Conservation (phyloP, 768 basidiomycete genomes). For the Tylopilus subfusipes region DNA sequence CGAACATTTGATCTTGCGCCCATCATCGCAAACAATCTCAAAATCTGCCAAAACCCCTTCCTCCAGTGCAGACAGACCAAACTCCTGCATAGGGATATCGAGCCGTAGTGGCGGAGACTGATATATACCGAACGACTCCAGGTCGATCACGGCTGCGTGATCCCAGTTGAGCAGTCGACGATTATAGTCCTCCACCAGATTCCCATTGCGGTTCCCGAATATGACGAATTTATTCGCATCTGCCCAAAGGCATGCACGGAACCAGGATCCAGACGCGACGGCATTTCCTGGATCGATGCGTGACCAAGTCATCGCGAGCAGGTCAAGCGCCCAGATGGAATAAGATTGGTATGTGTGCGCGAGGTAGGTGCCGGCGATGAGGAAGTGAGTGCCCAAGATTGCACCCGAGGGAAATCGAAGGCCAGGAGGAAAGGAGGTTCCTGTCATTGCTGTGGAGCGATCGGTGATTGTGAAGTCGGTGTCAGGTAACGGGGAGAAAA, state of each 20-base stretch:
- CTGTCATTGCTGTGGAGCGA: constrained; percentile 76
- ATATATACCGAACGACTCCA: constrained; percentile 96
- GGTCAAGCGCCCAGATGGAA: constrained; percentile 93
- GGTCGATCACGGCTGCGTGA: constrained; percentile 84
- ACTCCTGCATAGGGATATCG: constrained; percentile 72
- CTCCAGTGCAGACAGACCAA: constrained; percentile 81
- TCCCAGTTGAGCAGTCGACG: constrained; percentile 88
- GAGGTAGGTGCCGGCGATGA: constrained; percentile 94
- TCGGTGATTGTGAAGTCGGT: constrained; percentile 76
- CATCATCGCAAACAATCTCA: constrained; percentile 90
- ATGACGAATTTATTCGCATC: constrained; percentile 83
- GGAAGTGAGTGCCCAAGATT: constrained; percentile 83
- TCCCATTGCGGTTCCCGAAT: constrained; percentile 86
- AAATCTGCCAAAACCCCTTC: constrained; percentile 85
- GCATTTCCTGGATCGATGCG: constrained; percentile 87
- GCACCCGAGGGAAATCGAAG: constrained; percentile 95
- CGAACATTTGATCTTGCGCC: constrained; percentile 76
- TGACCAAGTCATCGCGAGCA: constrained; percentile 78
- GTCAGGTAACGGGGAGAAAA: constrained; percentile 79
- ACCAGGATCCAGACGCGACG: constrained; percentile 89
- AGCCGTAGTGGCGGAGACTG: constrained; percentile 70
- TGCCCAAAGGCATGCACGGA: constrained; percentile 84
- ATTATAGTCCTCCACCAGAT: constrained; percentile 90
- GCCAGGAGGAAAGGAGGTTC: constrained; percentile 83
- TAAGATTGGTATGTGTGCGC: constrained; percentile 93